These are phyloP conservation scores for Hypoxylon perforatum DNA, from an alignment of 495 filamentous ascomycete species.

Conservation along the genomic window DNA sequence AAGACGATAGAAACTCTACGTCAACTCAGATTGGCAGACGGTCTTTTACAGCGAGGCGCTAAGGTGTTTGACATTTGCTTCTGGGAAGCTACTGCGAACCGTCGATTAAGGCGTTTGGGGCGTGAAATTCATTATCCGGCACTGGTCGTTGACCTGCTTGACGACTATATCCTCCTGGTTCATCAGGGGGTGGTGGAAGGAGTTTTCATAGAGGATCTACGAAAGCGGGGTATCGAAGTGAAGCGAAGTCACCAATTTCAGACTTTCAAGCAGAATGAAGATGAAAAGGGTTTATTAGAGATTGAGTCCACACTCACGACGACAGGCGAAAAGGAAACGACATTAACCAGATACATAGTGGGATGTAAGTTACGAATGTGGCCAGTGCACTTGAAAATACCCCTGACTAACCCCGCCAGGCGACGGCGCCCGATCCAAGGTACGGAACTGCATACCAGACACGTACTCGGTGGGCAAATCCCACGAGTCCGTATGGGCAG, in stretches of 20 bases:
- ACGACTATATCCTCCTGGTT: slow-evolving; percentile 77
- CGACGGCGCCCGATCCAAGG: slow-evolving; percentile 64
- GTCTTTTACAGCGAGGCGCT: slow-evolving; percentile 69
- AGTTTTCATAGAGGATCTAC: slow-evolving; percentile 72
- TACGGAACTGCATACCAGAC: slow-evolving; percentile 66
- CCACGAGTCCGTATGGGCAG: slow-evolving; percentile 75
- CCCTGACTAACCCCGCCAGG: slow-evolving; percentile 44
- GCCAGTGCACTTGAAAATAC: slow-evolving; percentile 1
- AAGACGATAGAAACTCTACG: slow-evolving; percentile 74
- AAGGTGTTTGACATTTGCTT: slow-evolving; percentile 78
- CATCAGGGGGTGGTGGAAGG: slow-evolving; percentile 82
- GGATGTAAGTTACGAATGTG: slow-evolving; percentile 54
- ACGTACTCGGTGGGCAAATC: slow-evolving; percentile 68
- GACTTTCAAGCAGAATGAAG: slow-evolving; percentile 53
- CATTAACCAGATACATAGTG: slow-evolving; percentile 62
- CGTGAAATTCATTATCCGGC: slow-evolving; percentile 59
- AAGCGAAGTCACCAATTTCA: slow-evolving; percentile 67
- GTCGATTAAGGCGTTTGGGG: slow-evolving; percentile 36
- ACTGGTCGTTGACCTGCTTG: slow-evolving; percentile 70
- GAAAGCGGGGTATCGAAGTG: slow-evolving; percentile 66
- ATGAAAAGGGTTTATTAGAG: slow-evolving; percentile 52
- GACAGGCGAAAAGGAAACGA: slow-evolving; percentile 54
- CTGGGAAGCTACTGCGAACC: slow-evolving; percentile 72
- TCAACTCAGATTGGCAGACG: slow-evolving; percentile 74
- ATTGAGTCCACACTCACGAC: slow-evolving; percentile 54